Conservation (phyloP, 192 early-diverging fungal genomes). For the Lunasporangiospora selenospora region DNA sequence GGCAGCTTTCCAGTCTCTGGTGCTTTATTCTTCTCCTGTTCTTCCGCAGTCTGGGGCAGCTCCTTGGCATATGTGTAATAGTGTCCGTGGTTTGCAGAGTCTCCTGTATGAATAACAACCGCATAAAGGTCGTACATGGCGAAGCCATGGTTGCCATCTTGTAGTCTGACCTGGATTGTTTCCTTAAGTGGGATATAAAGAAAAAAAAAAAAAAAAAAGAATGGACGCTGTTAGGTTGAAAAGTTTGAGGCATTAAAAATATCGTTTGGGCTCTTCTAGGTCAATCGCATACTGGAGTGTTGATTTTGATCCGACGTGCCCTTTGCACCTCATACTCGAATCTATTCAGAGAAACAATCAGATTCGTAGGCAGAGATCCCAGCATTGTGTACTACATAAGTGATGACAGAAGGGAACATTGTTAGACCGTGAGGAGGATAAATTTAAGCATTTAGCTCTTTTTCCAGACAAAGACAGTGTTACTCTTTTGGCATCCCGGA, state of each 20-base stretch:
- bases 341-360: conserved; percentile 37
- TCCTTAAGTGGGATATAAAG: conserved; percentile 14
- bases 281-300: conserved; percentile 14
- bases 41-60: too few species aligned
- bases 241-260: too few species aligned
- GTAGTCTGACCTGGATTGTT: conserved; percentile 13
- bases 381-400: conserved; percentile 22
- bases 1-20: not conserved
- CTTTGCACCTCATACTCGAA: conserved; percentile 34
- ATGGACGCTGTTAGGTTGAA: too few species aligned
- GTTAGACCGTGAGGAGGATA: too few species aligned
- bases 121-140: conserved; percentile 49
- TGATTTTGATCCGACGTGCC: conserved; percentile 26
- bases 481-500: conserved; percentile 30
- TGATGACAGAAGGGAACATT: too few species aligned
- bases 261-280: too few species aligned
- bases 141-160: conserved; percentile 9
- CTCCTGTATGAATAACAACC: conserved; percentile 56
- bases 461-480: too few species aligned
- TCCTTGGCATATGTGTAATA: conserved; percentile 58
- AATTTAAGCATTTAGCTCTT: too few species aligned
- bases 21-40: too few species aligned
- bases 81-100: conserved; percentile 56
- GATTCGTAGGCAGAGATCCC: conserved; percentile 13
- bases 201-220: too few species aligned